A percentile compares a stretch with the other conserved stretches of the same genome.
phyloP scores from a whole-genome alignment of 1,139 yeast genomes.

The Geotrichum fermentans region DNA sequence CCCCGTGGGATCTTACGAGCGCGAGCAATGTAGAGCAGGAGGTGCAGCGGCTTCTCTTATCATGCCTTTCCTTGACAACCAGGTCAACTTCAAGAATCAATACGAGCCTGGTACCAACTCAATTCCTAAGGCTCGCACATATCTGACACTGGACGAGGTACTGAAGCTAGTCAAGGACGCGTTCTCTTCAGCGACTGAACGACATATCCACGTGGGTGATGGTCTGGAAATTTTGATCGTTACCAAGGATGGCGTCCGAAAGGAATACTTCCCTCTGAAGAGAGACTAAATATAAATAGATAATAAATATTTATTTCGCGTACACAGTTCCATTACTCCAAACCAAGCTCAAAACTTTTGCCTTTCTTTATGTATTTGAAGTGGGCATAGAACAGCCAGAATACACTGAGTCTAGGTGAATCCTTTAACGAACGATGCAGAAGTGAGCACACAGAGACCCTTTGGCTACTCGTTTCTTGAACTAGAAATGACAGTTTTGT shows the following conservation, averaged over 20 bases:
- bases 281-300: conserved; percentile 53
- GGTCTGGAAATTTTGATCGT: conserved; percentile 85
- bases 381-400: conserved; percentile 91
- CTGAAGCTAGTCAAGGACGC: conserved; percentile 86
- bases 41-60: conserved; percentile 95
- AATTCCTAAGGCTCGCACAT: conserved; percentile 55
- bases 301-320: conserved; percentile 16
- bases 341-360: conserved; percentile 74
- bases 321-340: conserved; percentile 34
- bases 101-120: conserved; percentile 67
- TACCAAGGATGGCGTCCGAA: conserved; percentile 86
- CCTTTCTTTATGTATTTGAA: conserved; percentile 81
- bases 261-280: conserved; percentile 79
- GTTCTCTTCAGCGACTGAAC: conserved; percentile 91
- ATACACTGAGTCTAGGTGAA: conserved; percentile 77
- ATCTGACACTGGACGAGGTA: conserved; percentile 75
- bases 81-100: conserved; percentile 92
- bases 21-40: conserved; percentile 96
- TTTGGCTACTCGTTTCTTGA: no score
- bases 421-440: conserved; percentile 76
- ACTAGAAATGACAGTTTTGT: no score
- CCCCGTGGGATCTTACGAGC: conserved; percentile 96
- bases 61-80: conserved; percentile 96
- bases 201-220: conserved; percentile 98
- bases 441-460: no score